phyloP scores from a whole-genome alignment of 2,329 filamentous ascomycete species.

The Rugonectria rugulosa region DNA sequence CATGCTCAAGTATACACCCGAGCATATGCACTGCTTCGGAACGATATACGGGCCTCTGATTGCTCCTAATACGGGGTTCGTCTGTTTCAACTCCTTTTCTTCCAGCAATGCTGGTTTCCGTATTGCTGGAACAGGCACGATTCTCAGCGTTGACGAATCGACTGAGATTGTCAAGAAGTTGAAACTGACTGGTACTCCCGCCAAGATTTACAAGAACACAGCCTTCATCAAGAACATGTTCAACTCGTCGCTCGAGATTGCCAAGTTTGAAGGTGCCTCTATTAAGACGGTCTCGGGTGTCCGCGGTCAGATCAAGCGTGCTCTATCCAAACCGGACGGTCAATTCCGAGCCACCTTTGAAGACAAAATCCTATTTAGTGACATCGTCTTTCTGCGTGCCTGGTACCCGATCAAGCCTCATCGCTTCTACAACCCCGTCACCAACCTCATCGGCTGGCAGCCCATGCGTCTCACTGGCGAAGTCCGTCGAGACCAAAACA shows the following conservation, averaged over 20 bases:
- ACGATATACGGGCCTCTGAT: constrained; percentile 96
- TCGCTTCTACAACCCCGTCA: constrained; percentile 96
- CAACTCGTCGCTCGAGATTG: constrained; percentile 88
- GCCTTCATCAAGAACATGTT: constrained; percentile 99
- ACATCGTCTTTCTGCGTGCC: constrained; percentile 94
- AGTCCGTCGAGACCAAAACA: constrained; percentile 77
- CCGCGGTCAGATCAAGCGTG: constrained; percentile 95
- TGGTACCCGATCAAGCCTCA: constrained; percentile 98
- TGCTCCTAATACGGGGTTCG: constrained; percentile 95
- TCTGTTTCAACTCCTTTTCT: constrained; percentile 88
- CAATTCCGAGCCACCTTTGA: constrained; percentile 98
- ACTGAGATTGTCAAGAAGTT: constrained; percentile 99
- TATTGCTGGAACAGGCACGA: constrained; percentile 91
- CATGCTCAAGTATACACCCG: constrained; percentile 98
- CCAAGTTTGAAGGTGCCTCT: constrained; percentile 95
- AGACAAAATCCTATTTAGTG: constrained; percentile 96
- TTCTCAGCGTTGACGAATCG: constrained; percentile 92
- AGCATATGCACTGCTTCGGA: constrained; percentile 99
- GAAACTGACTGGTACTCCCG: constrained; percentile 90
- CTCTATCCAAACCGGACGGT: constrained; percentile 90
- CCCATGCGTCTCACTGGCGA: constrained; percentile 94
- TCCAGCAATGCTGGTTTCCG: constrained; percentile 88
- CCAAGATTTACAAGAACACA: constrained; percentile 99
- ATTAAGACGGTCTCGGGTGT: constrained; percentile 97
- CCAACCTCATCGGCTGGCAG: constrained; percentile 91